These are phyloP conservation scores for Flaveria ramosissima DNA, from an alignment of 129 eudicot species.

Conservation along the genomic window DNA sequence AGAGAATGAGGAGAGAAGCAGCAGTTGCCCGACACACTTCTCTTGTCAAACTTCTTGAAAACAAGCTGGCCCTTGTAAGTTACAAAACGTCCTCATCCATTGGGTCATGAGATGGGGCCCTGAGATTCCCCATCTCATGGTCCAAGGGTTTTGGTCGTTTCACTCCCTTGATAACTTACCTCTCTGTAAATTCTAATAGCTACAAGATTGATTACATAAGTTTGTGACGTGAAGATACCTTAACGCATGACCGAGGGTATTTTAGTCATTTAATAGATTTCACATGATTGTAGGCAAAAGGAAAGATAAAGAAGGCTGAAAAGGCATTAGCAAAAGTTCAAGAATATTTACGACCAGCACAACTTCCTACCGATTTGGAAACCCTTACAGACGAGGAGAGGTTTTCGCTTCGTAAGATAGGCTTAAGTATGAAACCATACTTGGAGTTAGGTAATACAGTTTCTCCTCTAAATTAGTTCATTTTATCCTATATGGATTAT, in stretches of 20 bases:
- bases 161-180: constrained; percentile 4
- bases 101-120: not conserved
- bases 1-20: constrained; percentile 69
- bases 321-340: constrained; percentile 69
- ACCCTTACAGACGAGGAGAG: constrained; percentile 83
- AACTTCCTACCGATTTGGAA: constrained; percentile 82
- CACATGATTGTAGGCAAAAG: constrained; percentile 59
- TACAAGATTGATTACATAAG: not conserved
- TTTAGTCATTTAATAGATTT: constrained; percentile 9
- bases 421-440: constrained; percentile 92
- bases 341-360: constrained; percentile 54
- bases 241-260: constrained; percentile 8
- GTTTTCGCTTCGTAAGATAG: constrained; percentile 83
- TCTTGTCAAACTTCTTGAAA: constrained; percentile 65
- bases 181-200: not conserved
- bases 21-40: constrained; percentile 79
- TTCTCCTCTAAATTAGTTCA: not conserved
- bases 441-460: constrained; percentile 64
- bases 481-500: not conserved
- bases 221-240: constrained; percentile 9
- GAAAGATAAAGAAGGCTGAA: constrained; percentile 71
- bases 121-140: constrained; percentile 1
- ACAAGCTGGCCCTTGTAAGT: constrained; percentile 74
- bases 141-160: not conserved
- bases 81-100: not conserved